phyloP scores from a whole-genome alignment of 2,329 filamentous ascomycete genomes.

The Fusarium sp. region DNA sequence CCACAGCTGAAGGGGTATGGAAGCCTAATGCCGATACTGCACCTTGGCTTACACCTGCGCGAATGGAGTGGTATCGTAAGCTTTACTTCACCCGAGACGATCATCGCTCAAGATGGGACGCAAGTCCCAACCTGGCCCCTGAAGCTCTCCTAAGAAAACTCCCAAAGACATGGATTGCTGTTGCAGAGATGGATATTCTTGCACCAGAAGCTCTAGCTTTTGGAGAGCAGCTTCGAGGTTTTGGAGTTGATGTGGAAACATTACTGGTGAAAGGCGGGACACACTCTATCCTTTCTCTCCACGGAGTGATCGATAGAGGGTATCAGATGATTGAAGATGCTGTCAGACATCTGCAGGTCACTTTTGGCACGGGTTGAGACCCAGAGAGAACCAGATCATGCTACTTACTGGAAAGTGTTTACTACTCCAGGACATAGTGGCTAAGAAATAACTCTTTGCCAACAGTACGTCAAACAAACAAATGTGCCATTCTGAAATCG shows the following conservation, averaged over 20 bases:
- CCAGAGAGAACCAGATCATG: background rate
- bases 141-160: constrained; percentile 41
- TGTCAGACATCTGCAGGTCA: constrained; percentile 33
- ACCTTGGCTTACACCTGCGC: constrained; percentile 51
- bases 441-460: background rate
- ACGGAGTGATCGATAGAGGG: constrained; percentile 42
- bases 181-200: constrained; percentile 51
- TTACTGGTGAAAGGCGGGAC: constrained; percentile 42
- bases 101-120: constrained; percentile 47
- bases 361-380: constrained; percentile 34
- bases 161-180: constrained; percentile 50
- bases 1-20: constrained; percentile 45
- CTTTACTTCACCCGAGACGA: constrained; percentile 49
- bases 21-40: constrained; percentile 46
- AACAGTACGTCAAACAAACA: background rate
- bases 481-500: background rate
- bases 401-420: background rate
- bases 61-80: constrained; percentile 54
- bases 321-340: constrained; percentile 43
- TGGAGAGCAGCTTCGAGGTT: constrained; percentile 42
- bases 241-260: constrained; percentile 38
- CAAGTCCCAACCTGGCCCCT: constrained; percentile 50
- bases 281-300: constrained; percentile 46
- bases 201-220: constrained; percentile 50
- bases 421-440: background rate